Evolutionary conservation across 768 basidiomycete genomes (phyloP), one percentile per base, ranked within the genome.

Genomic region (Panaeolus cyanescens): DNA sequence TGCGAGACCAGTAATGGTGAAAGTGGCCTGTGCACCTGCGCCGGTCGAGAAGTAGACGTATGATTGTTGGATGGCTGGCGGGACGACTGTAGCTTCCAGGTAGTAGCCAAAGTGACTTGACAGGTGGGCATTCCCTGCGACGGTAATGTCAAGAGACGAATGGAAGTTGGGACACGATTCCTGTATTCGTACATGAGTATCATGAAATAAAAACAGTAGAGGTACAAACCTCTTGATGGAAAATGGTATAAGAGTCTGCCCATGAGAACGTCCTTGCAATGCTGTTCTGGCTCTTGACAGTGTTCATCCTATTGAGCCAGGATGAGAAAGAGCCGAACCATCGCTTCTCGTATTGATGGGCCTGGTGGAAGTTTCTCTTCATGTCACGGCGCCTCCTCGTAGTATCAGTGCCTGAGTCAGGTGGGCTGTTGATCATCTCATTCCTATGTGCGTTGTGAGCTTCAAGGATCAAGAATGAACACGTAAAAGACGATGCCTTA

Each of bases 251-350:
- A n/a, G 60, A 61, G 30, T 66, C 66, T 15, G 59, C 36, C 65
- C 68, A 69, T 19, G 62, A 63, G 56, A 66, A 64, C 34, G 59
- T 68, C 8, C 65, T 50, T 7, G 55, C 55, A 13, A 67, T 19
- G 4, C 33, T 45, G 37, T 68, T 39, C 8, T 8, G 10, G 20
- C 10, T 55, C 17, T 45, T 59, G 57, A 70, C 31, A 15, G 69
- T 68, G 30, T 60, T 68, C 19, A 70, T 37, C 53, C 65, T 65
- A 12, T 55, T n/a, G 12, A 70, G 54, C 68, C 68, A 69, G 8
- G 54, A 59, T n/a, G 57, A 59, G 61, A 70, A 70, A 30, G 64
- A 32, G 7, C 69, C 69, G 37, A 64, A 69, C 68, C 68, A 69
- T 7, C 68, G 60, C 58, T 62, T 62, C 19, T 69, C 66, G 25